These are phyloP conservation scores for Carallia brachiata DNA, from an alignment of 345 rosid species.

Conservation along the genomic window DNA sequence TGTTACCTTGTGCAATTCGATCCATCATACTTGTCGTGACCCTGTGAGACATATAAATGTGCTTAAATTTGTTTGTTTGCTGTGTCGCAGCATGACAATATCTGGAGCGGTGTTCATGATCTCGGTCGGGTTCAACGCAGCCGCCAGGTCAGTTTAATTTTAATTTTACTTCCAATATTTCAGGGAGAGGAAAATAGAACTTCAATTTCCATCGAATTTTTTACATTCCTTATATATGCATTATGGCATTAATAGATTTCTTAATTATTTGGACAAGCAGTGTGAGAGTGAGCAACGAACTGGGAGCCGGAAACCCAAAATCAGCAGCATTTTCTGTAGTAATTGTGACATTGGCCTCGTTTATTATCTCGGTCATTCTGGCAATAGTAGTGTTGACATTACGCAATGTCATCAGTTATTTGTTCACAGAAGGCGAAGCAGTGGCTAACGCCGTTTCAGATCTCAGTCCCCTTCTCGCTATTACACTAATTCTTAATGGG, in stretches of 20 bases:
- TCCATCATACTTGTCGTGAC: too few species aligned
- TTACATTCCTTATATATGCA: neutral
- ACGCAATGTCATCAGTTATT: conserved; percentile 50
- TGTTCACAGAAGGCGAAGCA: conserved; percentile 45
- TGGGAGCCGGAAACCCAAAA: conserved; percentile 57
- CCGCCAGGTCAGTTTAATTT: conserved; percentile 47
- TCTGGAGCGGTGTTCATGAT: conserved; percentile 71
- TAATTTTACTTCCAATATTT: neutral
- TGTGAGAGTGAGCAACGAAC: conserved; percentile 64
- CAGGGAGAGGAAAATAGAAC: neutral
- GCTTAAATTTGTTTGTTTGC: too few species aligned
- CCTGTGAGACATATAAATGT: too few species aligned
- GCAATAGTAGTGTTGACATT: conserved; percentile 39
- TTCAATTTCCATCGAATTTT: neutral
- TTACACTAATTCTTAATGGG: conserved; percentile 54
- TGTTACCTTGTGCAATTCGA: too few species aligned
- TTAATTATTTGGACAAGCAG: conserved; percentile 20
- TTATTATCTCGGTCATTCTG: conserved; percentile 32
- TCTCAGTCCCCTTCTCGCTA: conserved; percentile 50
- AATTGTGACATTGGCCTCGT: conserved; percentile 44
- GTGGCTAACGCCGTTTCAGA: conserved; percentile 63
- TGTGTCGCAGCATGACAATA: conserved; percentile 53
- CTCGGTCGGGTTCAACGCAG: conserved; percentile 70
- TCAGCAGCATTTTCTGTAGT: conserved; percentile 50
- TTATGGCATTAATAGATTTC: too few species aligned